Conservation (phyloP, 2,329 filamentous ascomycete genomes). For the Ceratocystis albifundus region DNA sequence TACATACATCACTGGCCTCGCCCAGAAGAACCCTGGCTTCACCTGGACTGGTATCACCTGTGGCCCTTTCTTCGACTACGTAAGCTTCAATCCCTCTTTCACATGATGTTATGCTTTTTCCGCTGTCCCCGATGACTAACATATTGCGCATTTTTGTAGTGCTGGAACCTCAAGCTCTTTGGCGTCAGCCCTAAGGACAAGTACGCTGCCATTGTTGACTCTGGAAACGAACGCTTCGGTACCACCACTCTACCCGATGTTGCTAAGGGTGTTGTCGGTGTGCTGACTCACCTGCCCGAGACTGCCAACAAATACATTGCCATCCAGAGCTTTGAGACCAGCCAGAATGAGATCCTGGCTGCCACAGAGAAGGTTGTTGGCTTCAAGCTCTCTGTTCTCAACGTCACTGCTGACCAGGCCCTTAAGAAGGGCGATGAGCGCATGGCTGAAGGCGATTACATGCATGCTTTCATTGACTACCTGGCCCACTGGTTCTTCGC, state of each 20-base stretch:
- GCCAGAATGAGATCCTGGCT: constrained; percentile 37
- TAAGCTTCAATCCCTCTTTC: constrained; percentile 29
- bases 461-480: constrained; percentile 15
- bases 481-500: constrained; percentile 12
- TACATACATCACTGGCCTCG: constrained; percentile 34
- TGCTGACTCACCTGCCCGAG: constrained; percentile 39
- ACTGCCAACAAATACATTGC: constrained; percentile 43
- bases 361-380: constrained; percentile 40
- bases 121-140: constrained; percentile 35
- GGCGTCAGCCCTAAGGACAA: constrained; percentile 36
- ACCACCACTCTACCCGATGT: constrained; percentile 38
- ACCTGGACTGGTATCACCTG: constrained; percentile 40
- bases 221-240: constrained; percentile 39
- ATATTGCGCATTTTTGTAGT: not conserved
- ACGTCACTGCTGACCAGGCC: constrained; percentile 22
- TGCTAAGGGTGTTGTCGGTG: constrained; percentile 38
- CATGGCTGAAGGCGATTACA: constrained; percentile 27
- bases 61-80: constrained; percentile 37
- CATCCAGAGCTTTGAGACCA: constrained; percentile 35
- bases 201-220: constrained; percentile 37
- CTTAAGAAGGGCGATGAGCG: constrained; percentile 30
- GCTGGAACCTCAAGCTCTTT: constrained; percentile 34
- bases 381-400: not conserved
- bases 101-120: constrained; percentile 34
- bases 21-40: constrained; percentile 33